Evolutionary conservation across 2,329 filamentous ascomycete species (phyloP), one percentile per base, ranked within the genome.

Genomic region (Fusarium sp.): DNA sequence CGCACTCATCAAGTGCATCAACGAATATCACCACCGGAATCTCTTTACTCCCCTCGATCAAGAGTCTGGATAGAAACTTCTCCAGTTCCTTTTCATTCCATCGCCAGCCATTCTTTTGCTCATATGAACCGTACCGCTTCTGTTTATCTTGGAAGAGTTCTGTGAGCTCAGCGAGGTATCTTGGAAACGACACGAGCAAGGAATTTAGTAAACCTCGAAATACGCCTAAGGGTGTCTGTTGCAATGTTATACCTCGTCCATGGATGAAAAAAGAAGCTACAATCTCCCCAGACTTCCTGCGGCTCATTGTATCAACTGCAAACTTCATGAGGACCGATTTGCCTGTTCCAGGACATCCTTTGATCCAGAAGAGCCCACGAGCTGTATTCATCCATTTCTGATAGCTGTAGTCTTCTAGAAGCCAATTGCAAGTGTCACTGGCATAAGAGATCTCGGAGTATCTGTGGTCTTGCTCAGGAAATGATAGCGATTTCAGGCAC

Each of bases 1-100:
- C 55, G 6, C 26, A 64, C 22, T 64, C 61, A 7, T 64, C 61
- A 9, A 64, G n/a, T 2, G 61, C 61, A 0, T 64, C 61, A 8
- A 61, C 8, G 5, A 61, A 51, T 0, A 64, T 44, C 2, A 36
- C 28, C 4, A 64, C 44, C 1, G 56, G 38, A 1, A 11, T 7
- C 5, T 8, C 9, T 5, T 44, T 20, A 5, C 44, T 44, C 0
- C 44, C 44, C 2, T 51, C 5, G 3, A 6, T 20, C 5, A 64
- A 22, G 5, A 61, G 22, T 10, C 22, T 3, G 0, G 7, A 44
- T 3, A 61, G 1, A 9, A 38, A 15, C 0, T 24, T 14, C 20
- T 64, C 11, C 3, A 61, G 13, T 3, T 61, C 61, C 0, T 30
- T 24, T 4, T 61, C 61, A 7, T 15, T 24, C 61, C 56, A 64